Evolutionary conservation across 345 rosid genomes (phyloP), one percentile per base, ranked within the genome.

Genomic region (Carallia brachiata): DNA sequence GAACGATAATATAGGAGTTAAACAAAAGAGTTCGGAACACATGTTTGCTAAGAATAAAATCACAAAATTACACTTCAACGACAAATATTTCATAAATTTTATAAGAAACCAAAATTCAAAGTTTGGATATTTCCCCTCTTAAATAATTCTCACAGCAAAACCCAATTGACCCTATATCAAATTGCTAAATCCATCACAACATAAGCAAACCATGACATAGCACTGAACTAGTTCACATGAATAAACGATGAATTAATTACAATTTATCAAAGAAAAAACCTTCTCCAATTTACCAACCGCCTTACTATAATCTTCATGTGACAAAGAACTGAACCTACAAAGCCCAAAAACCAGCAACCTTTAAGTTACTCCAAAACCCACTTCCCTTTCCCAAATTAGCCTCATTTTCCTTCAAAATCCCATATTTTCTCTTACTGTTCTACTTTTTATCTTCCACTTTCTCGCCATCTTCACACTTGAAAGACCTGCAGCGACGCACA

Each of bases 201-300:
- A n/a, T 23, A 55, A 23, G 6, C 30, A 55, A 55, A 8, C 13
- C 12, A n/a, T 40, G 44, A 73, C 13, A 75, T 36, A 18, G 19
- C 18, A 17, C 19, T 23, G 53, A 18, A 37, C 7, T 36, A 13
- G 16, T 48, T 36, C 31, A 54, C 1, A 36, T 1, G 37, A 17
- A 52, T 55, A 65, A 64, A 6, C 12, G n/a, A 36, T 32, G 53
- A 65, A 7, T 56, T 8, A 59, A 58, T 30, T 5, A 6, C 8
- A 71, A 81, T 88, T 85, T 61, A 90, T 91, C 71, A 80, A 76
- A 39, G 88, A 82, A 75, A 84, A 85, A 72, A 84, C 77, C 66
- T 72, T 77, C 79, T 90, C 97, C 67, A 88, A 58, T 54, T 83
- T 85, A 67, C 78, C 85, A 73, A 84, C 64, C 31, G 82, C 82